Conservation (phyloP, 768 basidiomycete species). For the Clathrus columnatus region DNA sequence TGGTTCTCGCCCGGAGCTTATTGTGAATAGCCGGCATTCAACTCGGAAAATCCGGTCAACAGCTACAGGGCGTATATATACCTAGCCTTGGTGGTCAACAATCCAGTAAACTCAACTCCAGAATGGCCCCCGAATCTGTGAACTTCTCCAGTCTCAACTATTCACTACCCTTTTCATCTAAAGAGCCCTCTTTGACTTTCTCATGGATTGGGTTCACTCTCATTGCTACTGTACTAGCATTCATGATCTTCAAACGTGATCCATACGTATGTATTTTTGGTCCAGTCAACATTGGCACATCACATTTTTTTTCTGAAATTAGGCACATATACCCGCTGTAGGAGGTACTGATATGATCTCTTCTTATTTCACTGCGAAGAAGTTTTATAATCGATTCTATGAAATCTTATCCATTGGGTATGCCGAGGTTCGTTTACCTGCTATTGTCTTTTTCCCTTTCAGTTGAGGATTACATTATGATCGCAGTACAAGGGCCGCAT, state of each 20-base stretch:
- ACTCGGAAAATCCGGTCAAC: too few relatives aligned
- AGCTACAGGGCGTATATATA: too few relatives aligned
- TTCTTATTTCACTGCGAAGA: constrained; percentile 15
- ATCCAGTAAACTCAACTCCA: too few relatives aligned
- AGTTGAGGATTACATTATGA: too few relatives aligned
- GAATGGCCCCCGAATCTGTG: not conserved
- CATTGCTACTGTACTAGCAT: not conserved
- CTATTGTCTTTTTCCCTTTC: too few relatives aligned
- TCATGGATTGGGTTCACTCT: not conserved
- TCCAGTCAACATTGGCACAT: not conserved
- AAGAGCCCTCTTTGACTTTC: not conserved
- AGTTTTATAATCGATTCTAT: constrained; percentile 11
- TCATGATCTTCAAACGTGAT: not conserved
- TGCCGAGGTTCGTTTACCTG: constrained; percentile 16
- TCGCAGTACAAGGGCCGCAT: not conserved
- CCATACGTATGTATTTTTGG: not conserved
- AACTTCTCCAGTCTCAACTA: not conserved
- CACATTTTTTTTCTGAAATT: too few relatives aligned
- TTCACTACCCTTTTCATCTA: not conserved
- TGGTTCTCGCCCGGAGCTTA: too few relatives aligned
- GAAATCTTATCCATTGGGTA: constrained; percentile 26
- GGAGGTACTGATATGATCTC: not conserved
- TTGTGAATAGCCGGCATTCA: too few relatives aligned
- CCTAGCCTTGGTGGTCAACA: too few relatives aligned
- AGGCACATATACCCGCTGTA: not conserved